Conservation (phyloP, 1,284 basidiomycete genomes). For the Hortiboletus rubellus region DNA sequence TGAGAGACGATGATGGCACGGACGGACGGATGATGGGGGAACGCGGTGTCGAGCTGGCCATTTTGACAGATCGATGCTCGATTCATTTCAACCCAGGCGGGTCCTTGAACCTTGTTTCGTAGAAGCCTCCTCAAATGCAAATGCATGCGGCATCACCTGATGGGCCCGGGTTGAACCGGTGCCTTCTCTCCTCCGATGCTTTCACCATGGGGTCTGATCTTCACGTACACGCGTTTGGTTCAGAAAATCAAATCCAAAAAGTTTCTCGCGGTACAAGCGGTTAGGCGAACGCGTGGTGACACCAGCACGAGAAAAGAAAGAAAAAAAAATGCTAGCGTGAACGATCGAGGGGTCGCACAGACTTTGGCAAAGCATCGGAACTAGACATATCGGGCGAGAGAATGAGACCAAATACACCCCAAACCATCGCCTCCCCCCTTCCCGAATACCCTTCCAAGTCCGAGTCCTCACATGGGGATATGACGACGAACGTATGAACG, state of each 20-base stretch:
- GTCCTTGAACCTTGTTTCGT: constrained; percentile 1
- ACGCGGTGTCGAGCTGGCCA: background rate
- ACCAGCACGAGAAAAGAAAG: background rate
- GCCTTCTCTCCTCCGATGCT: too few relatives aligned
- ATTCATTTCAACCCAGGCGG: background rate
- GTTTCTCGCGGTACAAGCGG: constrained; percentile 12
- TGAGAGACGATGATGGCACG: constrained; percentile 6
- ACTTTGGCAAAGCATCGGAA: background rate
- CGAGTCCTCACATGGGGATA: background rate
- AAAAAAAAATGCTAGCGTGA: background rate
- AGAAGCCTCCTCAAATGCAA: background rate
- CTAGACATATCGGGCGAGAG: background rate
- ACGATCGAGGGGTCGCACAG: background rate
- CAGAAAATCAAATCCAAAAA: constrained; percentile 26
- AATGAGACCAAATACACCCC: background rate
- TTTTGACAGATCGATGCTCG: background rate
- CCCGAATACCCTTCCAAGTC: constrained; percentile 4
- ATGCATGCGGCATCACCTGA: background rate
- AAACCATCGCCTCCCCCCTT: background rate
- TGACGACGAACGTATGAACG: background rate
- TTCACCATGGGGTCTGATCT: background rate
- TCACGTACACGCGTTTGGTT: constrained; percentile 13
- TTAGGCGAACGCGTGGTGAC: background rate
- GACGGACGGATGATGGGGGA: background rate
- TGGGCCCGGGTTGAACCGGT: background rate